These are phyloP conservation scores for Ascochyta pisi DNA, from an alignment of 2,329 filamentous ascomycete genomes.

Conservation along the genomic window DNA sequence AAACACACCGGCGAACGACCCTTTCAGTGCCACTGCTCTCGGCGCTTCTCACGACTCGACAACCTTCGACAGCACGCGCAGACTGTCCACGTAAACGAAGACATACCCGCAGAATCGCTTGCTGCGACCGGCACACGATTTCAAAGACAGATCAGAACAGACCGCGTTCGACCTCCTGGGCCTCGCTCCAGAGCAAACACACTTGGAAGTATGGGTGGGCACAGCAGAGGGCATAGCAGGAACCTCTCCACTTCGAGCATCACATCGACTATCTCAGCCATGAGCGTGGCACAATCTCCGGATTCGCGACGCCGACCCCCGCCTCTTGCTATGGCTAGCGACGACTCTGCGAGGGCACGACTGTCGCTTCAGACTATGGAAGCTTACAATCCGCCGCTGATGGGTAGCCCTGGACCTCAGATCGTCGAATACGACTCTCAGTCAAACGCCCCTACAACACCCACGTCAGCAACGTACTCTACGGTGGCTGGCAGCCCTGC, in stretches of 20 bases:
- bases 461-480: conserved; percentile 83
- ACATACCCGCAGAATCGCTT: conserved; percentile 91
- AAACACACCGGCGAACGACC: conserved; percentile 98
- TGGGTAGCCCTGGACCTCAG: conserved; percentile 67
- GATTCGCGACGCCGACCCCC: conserved; percentile 74
- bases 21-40: conserved; percentile 93
- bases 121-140: conserved; percentile 92
- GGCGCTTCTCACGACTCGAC: conserved; percentile 91
- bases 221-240: conserved; percentile 77
- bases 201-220: conserved; percentile 72
- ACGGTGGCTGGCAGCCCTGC: conserved; percentile 75
- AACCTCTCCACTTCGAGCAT: conserved; percentile 92
- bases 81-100: conserved; percentile 96
- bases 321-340: conserved; percentile 81
- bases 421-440: conserved; percentile 70
- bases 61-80: conserved; percentile 97
- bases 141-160: conserved; percentile 88
- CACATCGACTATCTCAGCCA: conserved; percentile 73
- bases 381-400: conserved; percentile 64
- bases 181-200: conserved; percentile 79
- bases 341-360: conserved; percentile 66
- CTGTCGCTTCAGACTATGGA: conserved; percentile 66
- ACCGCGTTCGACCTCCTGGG: conserved; percentile 77
- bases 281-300: conserved; percentile 57
- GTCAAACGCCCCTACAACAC: conserved; percentile 79